Percentiles rank a stretch among this genome's conserved stretches.
phyloP scores from a whole-genome alignment of 148 eudicot species.

The Salicornia ramosissima region DNA sequence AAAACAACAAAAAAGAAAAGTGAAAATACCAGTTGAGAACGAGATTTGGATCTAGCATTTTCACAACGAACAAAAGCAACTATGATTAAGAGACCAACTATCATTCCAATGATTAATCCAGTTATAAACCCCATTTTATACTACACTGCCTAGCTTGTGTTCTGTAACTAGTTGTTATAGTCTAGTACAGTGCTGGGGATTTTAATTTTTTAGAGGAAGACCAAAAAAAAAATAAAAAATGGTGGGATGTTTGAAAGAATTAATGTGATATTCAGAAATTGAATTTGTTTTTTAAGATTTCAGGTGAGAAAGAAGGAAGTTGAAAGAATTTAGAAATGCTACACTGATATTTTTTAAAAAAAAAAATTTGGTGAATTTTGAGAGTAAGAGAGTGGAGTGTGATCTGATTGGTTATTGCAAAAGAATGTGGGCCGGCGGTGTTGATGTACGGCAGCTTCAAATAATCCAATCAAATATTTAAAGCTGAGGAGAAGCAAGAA shows the following conservation, averaged over 20 bases:
- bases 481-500: not conserved
- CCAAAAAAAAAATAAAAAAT: too few species aligned
- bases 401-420: not conserved
- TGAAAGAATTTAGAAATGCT: not conserved
- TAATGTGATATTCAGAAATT: too few species aligned
- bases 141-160: too few species aligned
- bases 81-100: constrained; percentile 51
- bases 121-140: constrained; percentile 52
- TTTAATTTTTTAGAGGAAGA: too few species aligned
- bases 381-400: not conserved
- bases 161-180: too few species aligned
- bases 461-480: not conserved
- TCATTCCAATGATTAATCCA: constrained; percentile 53
- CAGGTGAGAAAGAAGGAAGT: not conserved
- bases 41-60: constrained; percentile 70
- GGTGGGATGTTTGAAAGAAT: too few species aligned
- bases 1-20: not conserved
- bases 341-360: not conserved
- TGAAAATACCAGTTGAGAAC: constrained; percentile 50
- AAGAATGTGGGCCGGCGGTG: not conserved
- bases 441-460: too few species aligned
- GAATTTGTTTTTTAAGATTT: too few species aligned
- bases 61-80: constrained; percentile 71
- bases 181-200: too few species aligned
- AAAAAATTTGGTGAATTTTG: not conserved